phyloP scores from a whole-genome alignment of 345 rosid species.

The Ceriops decandra region DNA sequence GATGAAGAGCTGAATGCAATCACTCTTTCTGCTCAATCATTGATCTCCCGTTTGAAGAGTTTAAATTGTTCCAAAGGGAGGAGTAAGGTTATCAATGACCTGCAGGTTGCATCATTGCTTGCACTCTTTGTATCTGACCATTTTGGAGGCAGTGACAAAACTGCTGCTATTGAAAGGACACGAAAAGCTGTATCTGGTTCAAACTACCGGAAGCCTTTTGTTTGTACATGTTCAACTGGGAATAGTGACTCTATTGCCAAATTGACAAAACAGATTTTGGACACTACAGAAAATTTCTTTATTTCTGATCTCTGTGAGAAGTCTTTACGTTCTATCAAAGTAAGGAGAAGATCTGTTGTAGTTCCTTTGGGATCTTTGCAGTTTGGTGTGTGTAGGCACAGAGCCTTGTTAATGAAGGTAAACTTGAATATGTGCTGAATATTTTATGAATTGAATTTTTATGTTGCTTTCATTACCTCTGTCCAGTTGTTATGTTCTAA shows the following conservation, averaged over 20 bases:
- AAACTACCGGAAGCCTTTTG: conserved; percentile 78
- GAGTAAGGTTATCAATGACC: conserved; percentile 40
- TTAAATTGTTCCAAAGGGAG: conserved; percentile 42
- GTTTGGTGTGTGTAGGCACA: conserved; percentile 91
- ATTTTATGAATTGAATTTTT: neutral
- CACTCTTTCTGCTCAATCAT: conserved; percentile 60
- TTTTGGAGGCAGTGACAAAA: conserved; percentile 94
- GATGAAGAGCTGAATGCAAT: conserved; percentile 91
- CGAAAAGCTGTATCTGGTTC: conserved; percentile 76
- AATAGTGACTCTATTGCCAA: conserved; percentile 38
- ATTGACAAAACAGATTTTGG: conserved; percentile 32
- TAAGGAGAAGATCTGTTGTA: conserved; percentile 57
- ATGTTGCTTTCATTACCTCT: conserved; percentile 1
- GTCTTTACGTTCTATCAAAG: conserved; percentile 63
- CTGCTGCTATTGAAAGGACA: conserved; percentile 56
- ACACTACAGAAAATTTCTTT: conserved; percentile 44
- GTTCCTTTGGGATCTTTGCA: conserved; percentile 83
- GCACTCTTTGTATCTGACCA: conserved; percentile 96
- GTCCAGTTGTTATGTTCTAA: conserved; percentile 19
- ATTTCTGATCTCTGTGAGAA: conserved; percentile 79
- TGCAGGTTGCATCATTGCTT: conserved; percentile 69
- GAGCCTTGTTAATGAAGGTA: conserved; percentile 94
- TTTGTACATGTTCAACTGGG: conserved; percentile 92
- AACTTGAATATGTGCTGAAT: neutral
- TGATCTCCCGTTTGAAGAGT: conserved; percentile 56